phyloP scores from a whole-genome alignment of 2,329 filamentous ascomycete species.

The Tolypocladium guangdongense region DNA sequence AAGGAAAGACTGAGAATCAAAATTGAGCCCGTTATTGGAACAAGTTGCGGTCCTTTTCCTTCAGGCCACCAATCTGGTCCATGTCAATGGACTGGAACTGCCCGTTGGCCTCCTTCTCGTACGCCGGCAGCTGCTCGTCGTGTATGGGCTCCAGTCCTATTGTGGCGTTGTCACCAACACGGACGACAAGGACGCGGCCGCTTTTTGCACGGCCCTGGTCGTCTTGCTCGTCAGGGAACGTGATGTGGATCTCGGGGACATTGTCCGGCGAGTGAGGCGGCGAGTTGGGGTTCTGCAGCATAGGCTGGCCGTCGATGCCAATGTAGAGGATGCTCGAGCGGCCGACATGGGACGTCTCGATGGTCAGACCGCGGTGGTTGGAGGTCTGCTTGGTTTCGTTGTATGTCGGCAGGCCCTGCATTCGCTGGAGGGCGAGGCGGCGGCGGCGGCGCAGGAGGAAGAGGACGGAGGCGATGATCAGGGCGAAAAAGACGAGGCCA shows the following conservation, averaged over 20 bases:
- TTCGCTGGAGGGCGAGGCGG: slow-evolving; percentile 32
- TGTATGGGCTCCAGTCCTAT: slow-evolving; percentile 84
- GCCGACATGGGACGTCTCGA: slow-evolving; percentile 43
- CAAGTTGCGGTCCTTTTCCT: slow-evolving; percentile 61
- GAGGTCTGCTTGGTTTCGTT: slow-evolving; percentile 46
- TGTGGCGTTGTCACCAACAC: slow-evolving; percentile 73
- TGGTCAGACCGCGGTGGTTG: slow-evolving; percentile 45
- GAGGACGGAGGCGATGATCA: slow-evolving; percentile 57
- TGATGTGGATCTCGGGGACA: slow-evolving; percentile 93
- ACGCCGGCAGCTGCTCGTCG: slow-evolving; percentile 72
- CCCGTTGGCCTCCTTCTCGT: slow-evolving; percentile 67
- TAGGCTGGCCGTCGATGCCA: slow-evolving; percentile 63
- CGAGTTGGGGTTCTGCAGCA: slow-evolving; percentile 64
- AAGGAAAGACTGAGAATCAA: background rate
- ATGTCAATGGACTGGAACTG: slow-evolving; percentile 92
- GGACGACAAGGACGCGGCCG: slow-evolving; percentile 82
- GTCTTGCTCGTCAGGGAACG: slow-evolving; percentile 92
- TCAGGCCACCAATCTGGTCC: slow-evolving; percentile 85
- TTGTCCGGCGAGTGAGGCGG: slow-evolving; percentile 71
- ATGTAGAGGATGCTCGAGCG: slow-evolving; percentile 66
- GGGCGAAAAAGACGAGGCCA: slow-evolving; percentile 61
- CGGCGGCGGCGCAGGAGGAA: slow-evolving; percentile 60
- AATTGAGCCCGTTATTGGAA: slow-evolving; percentile 19
- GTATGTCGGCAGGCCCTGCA: slow-evolving; percentile 57
- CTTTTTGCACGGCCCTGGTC: slow-evolving; percentile 70